Percentiles rank a stretch among this genome's conserved stretches.
These are phyloP conservation scores for Trichoderma sp. DNA, from an alignment of 2,329 filamentous ascomycete genomes.

Conservation along the genomic window DNA sequence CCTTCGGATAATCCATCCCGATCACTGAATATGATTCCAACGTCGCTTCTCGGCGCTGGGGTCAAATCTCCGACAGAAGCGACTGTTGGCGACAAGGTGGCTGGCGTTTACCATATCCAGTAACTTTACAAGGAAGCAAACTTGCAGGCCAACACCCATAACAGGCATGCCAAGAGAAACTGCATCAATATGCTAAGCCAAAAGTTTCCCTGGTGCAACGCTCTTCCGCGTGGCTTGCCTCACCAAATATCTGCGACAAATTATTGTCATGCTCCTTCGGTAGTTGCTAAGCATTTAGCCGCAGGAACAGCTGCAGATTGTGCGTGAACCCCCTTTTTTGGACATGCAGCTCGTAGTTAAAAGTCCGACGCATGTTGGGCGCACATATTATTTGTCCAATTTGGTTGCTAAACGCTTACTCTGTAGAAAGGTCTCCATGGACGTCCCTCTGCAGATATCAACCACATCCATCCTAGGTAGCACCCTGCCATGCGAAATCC, in stretches of 20 bases:
- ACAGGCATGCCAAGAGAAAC: neutral
- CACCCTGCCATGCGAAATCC: neutral
- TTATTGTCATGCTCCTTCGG: neutral
- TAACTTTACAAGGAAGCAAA: neutral
- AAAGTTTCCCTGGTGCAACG: neutral
- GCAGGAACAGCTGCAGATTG: neutral
- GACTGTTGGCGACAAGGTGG: neutral
- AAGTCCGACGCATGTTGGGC: neutral
- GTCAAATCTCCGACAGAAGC: conserved; percentile 2
- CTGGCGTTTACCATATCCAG: neutral
- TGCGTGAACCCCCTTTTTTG: neutral
- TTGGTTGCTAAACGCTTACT: neutral
- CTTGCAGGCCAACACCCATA: neutral
- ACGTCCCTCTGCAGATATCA: neutral
- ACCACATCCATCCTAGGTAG: neutral
- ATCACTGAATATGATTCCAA: neutral
- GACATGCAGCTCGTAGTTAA: neutral
- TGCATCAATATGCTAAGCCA: neutral
- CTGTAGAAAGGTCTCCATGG: neutral
- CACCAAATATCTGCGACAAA: neutral
- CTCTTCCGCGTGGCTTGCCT: neutral
- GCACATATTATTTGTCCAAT: neutral
- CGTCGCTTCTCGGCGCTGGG: neutral
- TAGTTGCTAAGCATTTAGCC: neutral
- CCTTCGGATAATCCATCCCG: neutral